phyloP scores from a whole-genome alignment of 352 stramenopile genomes.

The Phytophthora melonis region DNA sequence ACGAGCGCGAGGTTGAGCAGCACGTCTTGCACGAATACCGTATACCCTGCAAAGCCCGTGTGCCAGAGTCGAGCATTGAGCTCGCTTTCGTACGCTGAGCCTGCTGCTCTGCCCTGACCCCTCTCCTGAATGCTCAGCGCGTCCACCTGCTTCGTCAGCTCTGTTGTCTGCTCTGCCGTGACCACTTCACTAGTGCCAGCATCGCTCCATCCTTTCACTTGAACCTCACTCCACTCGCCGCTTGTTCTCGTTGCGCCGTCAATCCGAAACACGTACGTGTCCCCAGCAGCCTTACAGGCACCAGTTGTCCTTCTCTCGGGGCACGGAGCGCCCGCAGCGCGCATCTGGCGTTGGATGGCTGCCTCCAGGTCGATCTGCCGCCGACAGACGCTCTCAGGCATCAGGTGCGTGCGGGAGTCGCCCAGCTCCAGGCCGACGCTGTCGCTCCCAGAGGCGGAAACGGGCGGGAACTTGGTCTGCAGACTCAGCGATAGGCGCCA shows the following conservation, averaged over 20 bases:
- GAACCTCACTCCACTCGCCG: conserved; percentile 6
- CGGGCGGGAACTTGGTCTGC: conserved; percentile 42
- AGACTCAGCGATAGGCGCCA: conserved; percentile 46
- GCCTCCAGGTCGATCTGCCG: conserved; percentile 47
- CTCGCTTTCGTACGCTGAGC: conserved; percentile 25
- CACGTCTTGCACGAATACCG: conserved; percentile 54
- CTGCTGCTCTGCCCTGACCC: background rate
- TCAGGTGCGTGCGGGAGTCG: conserved; percentile 27
- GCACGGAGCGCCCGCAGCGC: conserved; percentile 18
- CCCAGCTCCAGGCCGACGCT: background rate
- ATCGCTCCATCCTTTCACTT: conserved; percentile 35
- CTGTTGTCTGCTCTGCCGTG: conserved; percentile 1
- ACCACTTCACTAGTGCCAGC: background rate
- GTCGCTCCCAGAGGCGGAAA: conserved; percentile 16
- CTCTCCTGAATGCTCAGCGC: conserved; percentile 28
- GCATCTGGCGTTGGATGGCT: conserved; percentile 51
- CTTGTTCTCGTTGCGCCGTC: conserved; percentile 13
- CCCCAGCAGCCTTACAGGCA: conserved; percentile 58
- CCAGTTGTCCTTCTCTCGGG: conserved; percentile 31
- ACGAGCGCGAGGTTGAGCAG: conserved; percentile 68
- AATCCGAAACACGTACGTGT: conserved; percentile 63
- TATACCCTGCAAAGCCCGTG: conserved; percentile 64
- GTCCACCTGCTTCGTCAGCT: conserved; percentile 30
- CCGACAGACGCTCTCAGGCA: conserved; percentile 54
- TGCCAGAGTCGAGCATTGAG: conserved; percentile 42